Evolutionary conservation across 2,329 filamentous ascomycete genomes (phyloP), one percentile per base, ranked within the genome.

Genomic region (Sclerotinia minor): DNA sequence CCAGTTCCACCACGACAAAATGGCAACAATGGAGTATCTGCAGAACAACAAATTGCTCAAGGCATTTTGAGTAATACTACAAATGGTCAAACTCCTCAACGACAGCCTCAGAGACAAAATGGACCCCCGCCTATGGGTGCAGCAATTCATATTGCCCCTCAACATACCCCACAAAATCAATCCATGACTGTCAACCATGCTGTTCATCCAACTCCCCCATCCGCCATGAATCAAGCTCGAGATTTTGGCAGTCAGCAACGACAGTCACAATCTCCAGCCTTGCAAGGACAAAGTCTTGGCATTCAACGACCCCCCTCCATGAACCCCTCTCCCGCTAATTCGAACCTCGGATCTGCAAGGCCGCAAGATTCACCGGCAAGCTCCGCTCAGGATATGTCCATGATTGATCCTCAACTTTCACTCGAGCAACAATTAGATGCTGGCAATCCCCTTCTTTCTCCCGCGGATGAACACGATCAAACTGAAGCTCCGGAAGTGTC

Each of bases 21-120:
- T 73, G 71, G 70, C 38, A 71, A 67, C 57, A 68, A 59, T 54
- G 71, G 71, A 64, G 71, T 74, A 17, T 76, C 75, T 58, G 75
- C 75, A 58, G 75, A 77, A 65, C 75, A 76, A 68, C 75, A 77
- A 70, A 77, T 77, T 71, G 75, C 75, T 32, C 74, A 76, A 68
- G 75, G 75, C 53, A 71, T 76, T 67, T 70, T 77, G 71, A 74
- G 75, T 61, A 68, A 68, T 65, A 41, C 50, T 11, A 70, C 72
- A 61, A 71, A 70, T 8, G 70, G 71, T 29, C 75, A 71, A 45
- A 75, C 75, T 35, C 72, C 75, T 26, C 75, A 76, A 72, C 74
- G 75, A 59, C 72, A 75, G 49, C 54, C 64, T 50, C 64, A 66
- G 24, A 66, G 64, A 6, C 64, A 66, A 66, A 60, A 59, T 66